These are phyloP conservation scores for Diaporthe destruens DNA, from an alignment of 2,329 filamentous ascomycete genomes.

Conservation along the genomic window DNA sequence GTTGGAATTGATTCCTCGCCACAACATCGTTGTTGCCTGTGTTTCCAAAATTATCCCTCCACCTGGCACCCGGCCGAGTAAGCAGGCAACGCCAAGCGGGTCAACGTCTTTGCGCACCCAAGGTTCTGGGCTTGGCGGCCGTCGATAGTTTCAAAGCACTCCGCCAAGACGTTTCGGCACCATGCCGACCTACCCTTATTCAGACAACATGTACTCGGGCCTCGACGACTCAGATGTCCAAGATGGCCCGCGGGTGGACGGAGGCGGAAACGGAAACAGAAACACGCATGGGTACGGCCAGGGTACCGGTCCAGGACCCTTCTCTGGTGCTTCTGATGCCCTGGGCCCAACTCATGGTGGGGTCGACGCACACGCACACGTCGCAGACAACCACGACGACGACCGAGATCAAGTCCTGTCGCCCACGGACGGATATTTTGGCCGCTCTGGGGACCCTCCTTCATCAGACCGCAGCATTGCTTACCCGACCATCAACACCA, in stretches of 20 bases:
- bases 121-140: conserved; percentile 5
- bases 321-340: not conserved
- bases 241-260: conserved; percentile 42
- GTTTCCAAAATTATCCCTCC: conserved; percentile 30
- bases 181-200: conserved; percentile 60
- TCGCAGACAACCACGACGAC: conserved; percentile 32
- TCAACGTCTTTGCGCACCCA: conserved; percentile 19
- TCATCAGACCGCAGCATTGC: conserved; percentile 17
- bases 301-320: conserved; percentile 4
- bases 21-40: not conserved
- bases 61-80: conserved; percentile 32
- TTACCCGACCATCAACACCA: conserved; percentile 43
- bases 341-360: not conserved
- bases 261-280: conserved; percentile 38
- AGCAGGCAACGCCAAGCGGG: conserved; percentile 38
- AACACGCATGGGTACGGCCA: conserved; percentile 23
- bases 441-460: conserved; percentile 45
- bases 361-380: conserved; percentile 24
- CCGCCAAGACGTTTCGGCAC: conserved; percentile 46
- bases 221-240: conserved; percentile 47
- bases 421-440: conserved; percentile 67
- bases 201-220: conserved; percentile 61
- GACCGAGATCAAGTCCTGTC: conserved; percentile 54
- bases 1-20: not conserved
- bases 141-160: conserved; percentile 42